Base-by-base conservation (phyloP, 345 rosid species). In the Eucalyptus cloeziana region DNA sequence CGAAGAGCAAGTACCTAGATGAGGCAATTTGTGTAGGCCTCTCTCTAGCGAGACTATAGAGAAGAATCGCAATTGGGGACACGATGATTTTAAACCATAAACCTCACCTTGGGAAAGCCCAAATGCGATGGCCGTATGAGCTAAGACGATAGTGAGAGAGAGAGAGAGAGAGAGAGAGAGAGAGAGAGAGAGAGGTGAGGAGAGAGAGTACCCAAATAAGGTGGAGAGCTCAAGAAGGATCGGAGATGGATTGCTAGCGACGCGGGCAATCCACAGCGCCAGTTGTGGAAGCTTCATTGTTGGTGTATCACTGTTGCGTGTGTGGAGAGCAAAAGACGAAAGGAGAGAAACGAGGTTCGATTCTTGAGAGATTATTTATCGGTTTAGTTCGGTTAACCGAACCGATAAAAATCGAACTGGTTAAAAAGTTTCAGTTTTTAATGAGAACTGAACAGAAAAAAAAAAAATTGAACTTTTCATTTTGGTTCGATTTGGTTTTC, bases 211-310 rank as follows among this genome's bases (percentile, higher is more conserved):
- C 98, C 96, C 94, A 96, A 86, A 95, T 89, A 69, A 94, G 89
- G 89, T 90, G 91, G 71, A 96, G 95, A 71, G 97, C 95, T 52
- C n/a, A 90, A 64, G 92, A 79, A 86, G 99, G 94, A 91, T 95
- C 89, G 64, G 97, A 95, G 88, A 96, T 86, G 83, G 92, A 94
- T 89, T 89, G 87, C 90, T 89, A 60, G 88, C 83, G 86, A 17
- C 92, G 92, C 92, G 92, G 22, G 93, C 93, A 49, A 93, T 92
- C 95, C 93, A 92, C 51, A 92, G 90, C 81, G 95, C 43, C 83
- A 1, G 13, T 47, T 49, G 10, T 19, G 90, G 83, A 85, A 79
- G 67, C 89, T 22, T 44, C 54, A 8, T 51, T 37, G 30, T 9
- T 17, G 8, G 22, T 7, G 8, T 51, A 16, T 16, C 54, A 15